These are phyloP conservation scores for Syzygium grande DNA, from an alignment of 345 rosid species.

Conservation along the genomic window DNA sequence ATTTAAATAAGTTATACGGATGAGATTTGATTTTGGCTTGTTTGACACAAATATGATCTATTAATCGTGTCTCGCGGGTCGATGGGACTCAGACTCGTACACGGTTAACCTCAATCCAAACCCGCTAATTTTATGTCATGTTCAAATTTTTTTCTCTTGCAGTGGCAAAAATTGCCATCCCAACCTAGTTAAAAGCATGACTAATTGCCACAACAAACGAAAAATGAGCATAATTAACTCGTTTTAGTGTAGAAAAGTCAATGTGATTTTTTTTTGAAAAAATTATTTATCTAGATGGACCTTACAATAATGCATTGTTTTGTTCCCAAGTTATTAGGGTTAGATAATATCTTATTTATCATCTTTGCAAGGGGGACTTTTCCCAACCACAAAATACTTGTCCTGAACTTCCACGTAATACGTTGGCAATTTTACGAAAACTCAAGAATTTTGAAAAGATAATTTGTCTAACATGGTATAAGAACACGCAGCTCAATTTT, in stretches of 20 bases:
- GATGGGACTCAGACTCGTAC: rapidly evolving
- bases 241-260: background rate
- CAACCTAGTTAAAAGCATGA: background rate
- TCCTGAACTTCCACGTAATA: background rate
- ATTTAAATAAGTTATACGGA: background rate
- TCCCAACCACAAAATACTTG: background rate
- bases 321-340: background rate
- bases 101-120: background rate
- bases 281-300: background rate
- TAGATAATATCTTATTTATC: background rate
- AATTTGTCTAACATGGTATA: too few relatives aligned
- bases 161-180: background rate
- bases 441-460: too few relatives aligned
- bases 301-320: background rate
- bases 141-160: background rate
- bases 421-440: too few relatives aligned
- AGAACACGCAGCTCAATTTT: too few relatives aligned
- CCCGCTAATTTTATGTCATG: background rate
- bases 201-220: background rate
- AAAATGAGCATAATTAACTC: background rate
- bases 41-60: rapidly evolving
- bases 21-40: background rate
- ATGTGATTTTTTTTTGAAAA: background rate
- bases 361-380: background rate
- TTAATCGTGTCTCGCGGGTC: rapidly evolving